Conservation (phyloP, 164 flowering plant species). For the Euptelea pleiosperma region DNA sequence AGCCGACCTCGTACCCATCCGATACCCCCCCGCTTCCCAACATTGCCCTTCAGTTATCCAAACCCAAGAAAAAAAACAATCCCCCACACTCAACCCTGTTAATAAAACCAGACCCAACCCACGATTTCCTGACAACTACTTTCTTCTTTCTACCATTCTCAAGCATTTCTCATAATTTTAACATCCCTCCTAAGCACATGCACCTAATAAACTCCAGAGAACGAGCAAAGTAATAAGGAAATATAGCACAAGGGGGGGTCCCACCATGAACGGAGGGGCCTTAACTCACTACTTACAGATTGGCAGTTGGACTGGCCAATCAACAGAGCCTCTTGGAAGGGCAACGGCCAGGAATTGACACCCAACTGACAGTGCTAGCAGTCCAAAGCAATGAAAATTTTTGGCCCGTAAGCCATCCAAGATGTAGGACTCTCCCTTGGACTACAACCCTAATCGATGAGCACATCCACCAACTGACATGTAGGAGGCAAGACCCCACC, state of each 20-base stretch:
- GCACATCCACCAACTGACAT: conserved; percentile 2
- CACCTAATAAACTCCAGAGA: neutral
- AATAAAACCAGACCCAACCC: conserved; percentile 95
- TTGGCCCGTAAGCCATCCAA: no score
- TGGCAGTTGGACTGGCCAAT: neutral
- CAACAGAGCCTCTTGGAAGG: neutral
- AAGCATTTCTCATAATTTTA: conserved; percentile 16
- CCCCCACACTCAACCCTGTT: conserved; percentile 87
- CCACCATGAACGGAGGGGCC: neutral
- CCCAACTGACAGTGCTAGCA: no score
- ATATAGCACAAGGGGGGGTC: conserved; percentile 1
- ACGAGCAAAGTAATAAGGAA: neutral
- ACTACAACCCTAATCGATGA: neutral
- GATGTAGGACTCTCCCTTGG: no score
- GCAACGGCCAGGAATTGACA: neutral
- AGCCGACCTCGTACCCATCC: conserved; percentile 42
- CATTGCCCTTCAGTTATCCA: conserved; percentile 34
- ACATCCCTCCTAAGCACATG: conserved; percentile 11
- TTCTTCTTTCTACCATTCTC: conserved; percentile 8
- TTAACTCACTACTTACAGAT: neutral
- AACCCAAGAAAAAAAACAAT: conserved; percentile 49
- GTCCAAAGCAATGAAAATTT: no score
- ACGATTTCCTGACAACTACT: conserved; percentile 38
- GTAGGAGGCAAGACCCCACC: neutral
- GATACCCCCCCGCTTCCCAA: conserved; percentile 39